Evolutionary conservation across 1,284 basidiomycete genomes (phyloP).

Genomic region (Trametes sp.): DNA sequence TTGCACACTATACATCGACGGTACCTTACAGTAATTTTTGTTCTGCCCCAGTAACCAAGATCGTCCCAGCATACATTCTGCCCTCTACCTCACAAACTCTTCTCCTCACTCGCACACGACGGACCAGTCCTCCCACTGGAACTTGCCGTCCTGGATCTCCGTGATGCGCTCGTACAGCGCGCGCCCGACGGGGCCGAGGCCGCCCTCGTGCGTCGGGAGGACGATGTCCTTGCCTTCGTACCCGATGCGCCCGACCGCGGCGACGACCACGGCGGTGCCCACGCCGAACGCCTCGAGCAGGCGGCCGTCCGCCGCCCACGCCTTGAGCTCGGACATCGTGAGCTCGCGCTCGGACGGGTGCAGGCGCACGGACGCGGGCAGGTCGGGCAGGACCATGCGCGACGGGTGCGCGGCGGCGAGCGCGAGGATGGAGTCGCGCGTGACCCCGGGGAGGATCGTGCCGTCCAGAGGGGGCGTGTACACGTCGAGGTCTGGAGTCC

Average conservation of each 20-base stretch:
- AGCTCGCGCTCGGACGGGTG: constrained; percentile 48
- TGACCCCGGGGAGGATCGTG: constrained; percentile 78
- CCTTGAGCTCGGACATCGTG: constrained; percentile 62
- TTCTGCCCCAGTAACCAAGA: neutral
- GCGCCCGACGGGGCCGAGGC: constrained; percentile 62
- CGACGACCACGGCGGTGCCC: constrained; percentile 75
- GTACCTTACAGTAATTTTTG: constrained; percentile 16
- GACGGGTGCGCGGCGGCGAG: constrained; percentile 64
- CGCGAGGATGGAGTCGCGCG: constrained; percentile 73
- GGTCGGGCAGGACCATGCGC: constrained; percentile 55
- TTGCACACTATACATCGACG: constrained; percentile 9
- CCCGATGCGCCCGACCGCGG: constrained; percentile 64
- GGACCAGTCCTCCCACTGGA: constrained; percentile 61
- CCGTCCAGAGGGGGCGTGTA: constrained; percentile 82
- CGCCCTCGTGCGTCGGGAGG: constrained; percentile 54
- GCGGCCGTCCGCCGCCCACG: constrained; percentile 55
- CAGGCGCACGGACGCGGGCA: constrained; percentile 49
- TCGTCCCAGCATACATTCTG: neutral
- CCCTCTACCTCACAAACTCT: constrained; percentile 10
- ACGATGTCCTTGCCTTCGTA: constrained; percentile 59
- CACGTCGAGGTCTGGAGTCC: constrained; percentile 60
- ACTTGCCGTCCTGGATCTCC: constrained; percentile 71
- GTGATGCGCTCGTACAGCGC: constrained; percentile 64
- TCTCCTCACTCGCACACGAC: constrained; percentile 46
- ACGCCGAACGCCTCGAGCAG: constrained; percentile 78